Base-by-base conservation (phyloP, 371 early-diverging fungal species). In the Rhizomucor pusillus region DNA sequence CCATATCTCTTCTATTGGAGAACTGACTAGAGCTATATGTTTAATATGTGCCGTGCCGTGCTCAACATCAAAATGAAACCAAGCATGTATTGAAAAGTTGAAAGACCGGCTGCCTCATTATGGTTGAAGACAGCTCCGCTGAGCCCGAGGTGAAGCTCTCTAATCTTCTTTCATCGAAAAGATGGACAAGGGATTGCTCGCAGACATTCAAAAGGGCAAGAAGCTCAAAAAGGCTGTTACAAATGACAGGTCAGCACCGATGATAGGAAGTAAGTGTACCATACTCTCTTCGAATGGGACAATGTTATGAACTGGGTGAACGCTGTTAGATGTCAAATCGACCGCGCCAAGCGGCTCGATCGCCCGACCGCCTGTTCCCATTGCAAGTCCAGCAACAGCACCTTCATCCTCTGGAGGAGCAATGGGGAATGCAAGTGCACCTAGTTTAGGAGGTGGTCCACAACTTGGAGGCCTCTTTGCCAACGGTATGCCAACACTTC, bases 221-320 rank as follows among this genome's bases (percentile, higher is more conserved):
- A 71, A 65, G 52, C 79, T 93, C 35, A 91, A 85, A 65, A 89
- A 90, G 59, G 65, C 89, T 6, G 82, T 82, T 39, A 91, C 93
- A 2, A 90, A 90, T 59, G 93, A 93, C 71, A 75, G 91, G 34
- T 88, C 88, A 40, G 71, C 78, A 1, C 90, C 92, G 25, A 24
- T 69, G 14, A 35, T 88, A 41, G 77, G 66, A 57, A 68, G 79
- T 72, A 73, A 53, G 66, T 47, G 3, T 39, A 18, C 9, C n/a
- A 24, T 34, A 19, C 7, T 12, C 40, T 41, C 7, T 19, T 18
- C 49, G 37, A 45, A 19, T 44, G 16, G 20, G 22, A 23, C 5
- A 34, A 20, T 7, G 37, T 19, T 1, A 13, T 4, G 5, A 22
- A 33, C 48, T 51, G 50, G 22, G 34, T 37, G 41, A 29, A 18